Evolutionary conservation across 208 protist genomes (phyloP).

Genomic region (Trypanosoma congolense): DNA sequence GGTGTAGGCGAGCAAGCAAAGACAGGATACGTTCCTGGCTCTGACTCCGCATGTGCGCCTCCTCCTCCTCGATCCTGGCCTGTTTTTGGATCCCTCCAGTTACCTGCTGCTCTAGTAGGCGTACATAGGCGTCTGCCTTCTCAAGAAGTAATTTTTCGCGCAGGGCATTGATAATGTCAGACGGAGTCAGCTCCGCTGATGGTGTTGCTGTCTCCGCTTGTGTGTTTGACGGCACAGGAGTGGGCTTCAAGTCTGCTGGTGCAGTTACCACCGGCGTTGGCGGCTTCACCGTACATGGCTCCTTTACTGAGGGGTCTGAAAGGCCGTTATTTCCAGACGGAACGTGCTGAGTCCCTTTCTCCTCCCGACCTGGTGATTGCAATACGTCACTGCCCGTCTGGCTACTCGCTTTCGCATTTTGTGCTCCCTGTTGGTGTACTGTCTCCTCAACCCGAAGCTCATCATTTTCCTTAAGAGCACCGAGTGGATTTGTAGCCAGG

Average conservation of each 20-base stretch:
- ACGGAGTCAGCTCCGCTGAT: slow-evolving; percentile 8
- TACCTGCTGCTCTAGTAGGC: slow-evolving; percentile 13
- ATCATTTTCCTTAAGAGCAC: not conserved
- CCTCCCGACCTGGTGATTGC: too few relatives aligned
- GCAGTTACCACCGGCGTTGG: not conserved
- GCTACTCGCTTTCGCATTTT: too few relatives aligned
- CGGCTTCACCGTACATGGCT: not conserved
- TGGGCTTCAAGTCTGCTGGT: too few relatives aligned
- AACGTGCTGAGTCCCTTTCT: too few relatives aligned
- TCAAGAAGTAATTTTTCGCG: slow-evolving; percentile 23
- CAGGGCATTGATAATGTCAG: slow-evolving; percentile 25
- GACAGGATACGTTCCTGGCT: slow-evolving; percentile 9
- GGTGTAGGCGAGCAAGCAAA: slow-evolving; percentile 16
- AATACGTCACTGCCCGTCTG: too few relatives aligned
- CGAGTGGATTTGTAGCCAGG: not conserved
- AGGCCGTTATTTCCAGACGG: not conserved
- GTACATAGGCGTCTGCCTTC: slow-evolving; percentile 21
- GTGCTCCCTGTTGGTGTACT: too few relatives aligned
- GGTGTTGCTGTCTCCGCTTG: not conserved
- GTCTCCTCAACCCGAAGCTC: not conserved
- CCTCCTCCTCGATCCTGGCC: not conserved
- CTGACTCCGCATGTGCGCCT: not conserved
- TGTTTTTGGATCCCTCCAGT: slow-evolving; percentile 3
- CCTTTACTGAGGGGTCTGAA: not conserved
- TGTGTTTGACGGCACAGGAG: too few relatives aligned